These are phyloP conservation scores for Aspergillus ustus DNA, from an alignment of 2,329 filamentous ascomycete species.

Conservation along the genomic window DNA sequence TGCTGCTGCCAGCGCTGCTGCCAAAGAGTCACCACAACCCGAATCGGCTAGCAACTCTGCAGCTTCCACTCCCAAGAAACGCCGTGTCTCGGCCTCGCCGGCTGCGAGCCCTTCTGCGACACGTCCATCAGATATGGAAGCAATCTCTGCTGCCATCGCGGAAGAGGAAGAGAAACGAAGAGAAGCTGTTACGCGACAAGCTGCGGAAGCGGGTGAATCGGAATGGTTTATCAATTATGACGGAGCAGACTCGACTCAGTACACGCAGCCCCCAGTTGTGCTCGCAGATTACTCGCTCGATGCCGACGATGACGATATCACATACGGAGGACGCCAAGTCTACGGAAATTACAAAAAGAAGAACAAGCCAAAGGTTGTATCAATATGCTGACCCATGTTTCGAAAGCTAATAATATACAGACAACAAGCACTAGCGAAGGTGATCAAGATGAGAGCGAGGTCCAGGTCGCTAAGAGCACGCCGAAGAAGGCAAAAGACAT, in stretches of 20 bases:
- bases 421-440: constrained; percentile 17
- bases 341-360: constrained; percentile 48
- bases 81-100: constrained; percentile 34
- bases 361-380: constrained; percentile 31
- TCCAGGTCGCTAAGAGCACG: constrained; percentile 19
- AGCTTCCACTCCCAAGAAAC: constrained; percentile 42
- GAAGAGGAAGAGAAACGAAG: constrained; percentile 48
- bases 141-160: constrained; percentile 46
- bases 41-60: constrained; percentile 53
- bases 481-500: constrained; percentile 23
- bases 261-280: constrained; percentile 33
- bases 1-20: constrained; percentile 65
- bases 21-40: constrained; percentile 49
- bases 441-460: constrained; percentile 19
- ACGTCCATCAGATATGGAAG: constrained; percentile 42
- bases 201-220: constrained; percentile 49
- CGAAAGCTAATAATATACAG: constrained; percentile 14
- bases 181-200: constrained; percentile 45
- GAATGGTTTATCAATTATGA: constrained; percentile 49
- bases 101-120: constrained; percentile 27
- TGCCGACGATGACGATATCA: constrained; percentile 34
- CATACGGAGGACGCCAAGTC: constrained; percentile 39
- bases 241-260: constrained; percentile 19
- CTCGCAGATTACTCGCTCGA: constrained; percentile 41
- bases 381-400: neutral